Evolutionary conservation across 2,329 filamentous ascomycete species (phyloP).

Genomic region (Ceratocystis harringtonii): DNA sequence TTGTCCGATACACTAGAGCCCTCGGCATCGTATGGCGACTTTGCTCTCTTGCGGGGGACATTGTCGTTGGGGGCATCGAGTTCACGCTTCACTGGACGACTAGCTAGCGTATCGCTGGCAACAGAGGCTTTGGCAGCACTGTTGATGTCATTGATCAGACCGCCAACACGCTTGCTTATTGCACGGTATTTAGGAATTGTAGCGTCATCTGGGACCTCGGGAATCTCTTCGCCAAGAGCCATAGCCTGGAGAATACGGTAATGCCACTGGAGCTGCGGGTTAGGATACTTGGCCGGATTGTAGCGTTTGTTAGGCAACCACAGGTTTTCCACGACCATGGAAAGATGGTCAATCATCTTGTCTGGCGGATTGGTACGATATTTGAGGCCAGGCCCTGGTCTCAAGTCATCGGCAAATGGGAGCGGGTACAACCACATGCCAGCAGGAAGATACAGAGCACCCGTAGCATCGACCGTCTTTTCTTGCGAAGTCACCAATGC

Average conservation of each 20-base stretch:
- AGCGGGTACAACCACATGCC: conserved; percentile 82
- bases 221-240: conserved; percentile 81
- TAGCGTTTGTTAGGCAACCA: conserved; percentile 78
- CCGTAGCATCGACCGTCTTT: conserved; percentile 46
- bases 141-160: conserved; percentile 65
- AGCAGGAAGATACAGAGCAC: conserved; percentile 57
- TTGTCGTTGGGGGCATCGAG: conserved; percentile 24
- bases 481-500: conserved; percentile 67
- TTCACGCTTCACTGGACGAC: conserved; percentile 2
- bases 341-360: conserved; percentile 65
- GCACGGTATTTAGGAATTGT: conserved; percentile 74
- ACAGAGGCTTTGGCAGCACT: conserved; percentile 38
- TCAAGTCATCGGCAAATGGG: conserved; percentile 78
- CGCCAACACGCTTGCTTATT: conserved; percentile 76
- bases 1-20: conserved; percentile 29
- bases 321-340: conserved; percentile 65
- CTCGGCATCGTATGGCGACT: conserved; percentile 22
- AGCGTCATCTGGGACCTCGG: conserved; percentile 56
- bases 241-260: conserved; percentile 86
- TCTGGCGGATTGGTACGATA: conserved; percentile 41
- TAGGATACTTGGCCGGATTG: conserved; percentile 76
- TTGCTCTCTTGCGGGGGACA: conserved; percentile 34
- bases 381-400: conserved; percentile 51
- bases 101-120: conserved; percentile 27
- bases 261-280: conserved; percentile 90